Base-by-base conservation (phyloP, 192 early-diverging fungal species). In the Gonapodya prolifera region DNA sequence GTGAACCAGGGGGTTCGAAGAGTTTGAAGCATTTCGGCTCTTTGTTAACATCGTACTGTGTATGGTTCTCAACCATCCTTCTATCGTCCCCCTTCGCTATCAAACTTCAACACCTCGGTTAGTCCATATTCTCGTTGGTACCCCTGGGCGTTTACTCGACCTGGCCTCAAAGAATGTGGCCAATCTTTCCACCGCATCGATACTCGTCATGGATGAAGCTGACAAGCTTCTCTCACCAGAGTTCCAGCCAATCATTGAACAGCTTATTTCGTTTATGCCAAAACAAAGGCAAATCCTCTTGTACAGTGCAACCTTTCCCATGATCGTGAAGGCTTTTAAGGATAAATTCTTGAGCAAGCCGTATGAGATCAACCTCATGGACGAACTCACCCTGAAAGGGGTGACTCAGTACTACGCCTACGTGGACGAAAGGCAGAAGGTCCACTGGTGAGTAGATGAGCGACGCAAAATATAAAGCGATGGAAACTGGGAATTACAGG, bases 361-460 rank as follows among this genome's bases (percentile, higher is more conserved):
- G 29, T 97, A 99, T 81, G 97, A 99, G 82, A 99, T 99, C 82
- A 99, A 99, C 78, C 85, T 99, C 35, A 99, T 99, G 97, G 97
- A 99, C 77, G 96, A 99, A 83, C 89, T 99, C 35, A 99, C 97
- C 1, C 87, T 99, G 80, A 91, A 93, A 77, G 97, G 97, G 81
- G 94, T 99, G 30, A 99, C 97, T 2, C 97, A 99, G 86, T 99
- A 96, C 86, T 99, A 99, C 83, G 97, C 97, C 34, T 99, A 95
- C 86, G 96, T 99, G 30, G 96, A 98, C 84, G 97, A 99, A 81
- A 88, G 93, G 78, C 97, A 99, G 80, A 99, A 99, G 83, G 97
- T 99, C 1, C 97, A 99, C 82, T 99, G 86, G 71, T 73, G 71
- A 73, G 71, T 73, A 2, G 13, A 16, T 69, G 45, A 16, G 45